Evolutionary conservation across 2,329 filamentous ascomycete genomes (phyloP).

Genomic region (Epichloe sibirici): DNA sequence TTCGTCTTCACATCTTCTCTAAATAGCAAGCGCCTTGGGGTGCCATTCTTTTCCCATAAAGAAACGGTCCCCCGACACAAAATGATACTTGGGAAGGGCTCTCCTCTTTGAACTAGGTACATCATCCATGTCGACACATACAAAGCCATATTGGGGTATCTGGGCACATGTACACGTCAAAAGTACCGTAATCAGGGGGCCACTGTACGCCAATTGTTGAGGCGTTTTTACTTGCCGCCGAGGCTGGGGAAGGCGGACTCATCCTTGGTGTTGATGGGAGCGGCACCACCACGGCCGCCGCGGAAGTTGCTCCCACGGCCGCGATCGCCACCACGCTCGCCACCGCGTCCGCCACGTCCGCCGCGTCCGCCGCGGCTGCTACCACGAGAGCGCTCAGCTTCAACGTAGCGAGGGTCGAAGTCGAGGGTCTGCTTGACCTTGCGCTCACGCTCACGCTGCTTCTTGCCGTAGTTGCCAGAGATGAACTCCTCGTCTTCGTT

Average conservation of each 20-base stretch:
- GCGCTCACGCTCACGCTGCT: slow-evolving; percentile 73
- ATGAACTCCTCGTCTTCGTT: slow-evolving; percentile 67
- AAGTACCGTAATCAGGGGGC: not conserved
- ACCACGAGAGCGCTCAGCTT: slow-evolving; percentile 47
- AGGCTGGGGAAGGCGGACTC: slow-evolving; percentile 50
- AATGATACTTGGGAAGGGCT: not conserved
- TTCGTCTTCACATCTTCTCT: not conserved
- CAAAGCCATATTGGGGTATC: slow-evolving; percentile 6
- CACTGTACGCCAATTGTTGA: not conserved
- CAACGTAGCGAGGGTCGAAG: slow-evolving; percentile 73
- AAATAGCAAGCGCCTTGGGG: not conserved
- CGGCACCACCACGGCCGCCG: slow-evolving; percentile 27
- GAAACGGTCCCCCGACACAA: not conserved
- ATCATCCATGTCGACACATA: slow-evolving; percentile 4
- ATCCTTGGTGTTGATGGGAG: slow-evolving; percentile 44
- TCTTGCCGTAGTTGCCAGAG: slow-evolving; percentile 60
- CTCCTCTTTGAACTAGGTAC: slow-evolving; percentile 1
- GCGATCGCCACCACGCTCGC: slow-evolving; percentile 35
- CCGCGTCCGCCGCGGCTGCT: slow-evolving; percentile 40
- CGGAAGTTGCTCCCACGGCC: slow-evolving; percentile 30
- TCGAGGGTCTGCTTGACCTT: slow-evolving; percentile 86
- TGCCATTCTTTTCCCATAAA: not conserved
- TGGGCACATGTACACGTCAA: slow-evolving; percentile 6
- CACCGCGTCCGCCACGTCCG: slow-evolving; percentile 41
- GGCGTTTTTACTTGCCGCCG: slow-evolving; percentile 36